Evolutionary conservation across 2,329 filamentous ascomycete genomes (phyloP), one percentile per base, ranked within the genome.

Genomic region (Calonectria henricotiae): DNA sequence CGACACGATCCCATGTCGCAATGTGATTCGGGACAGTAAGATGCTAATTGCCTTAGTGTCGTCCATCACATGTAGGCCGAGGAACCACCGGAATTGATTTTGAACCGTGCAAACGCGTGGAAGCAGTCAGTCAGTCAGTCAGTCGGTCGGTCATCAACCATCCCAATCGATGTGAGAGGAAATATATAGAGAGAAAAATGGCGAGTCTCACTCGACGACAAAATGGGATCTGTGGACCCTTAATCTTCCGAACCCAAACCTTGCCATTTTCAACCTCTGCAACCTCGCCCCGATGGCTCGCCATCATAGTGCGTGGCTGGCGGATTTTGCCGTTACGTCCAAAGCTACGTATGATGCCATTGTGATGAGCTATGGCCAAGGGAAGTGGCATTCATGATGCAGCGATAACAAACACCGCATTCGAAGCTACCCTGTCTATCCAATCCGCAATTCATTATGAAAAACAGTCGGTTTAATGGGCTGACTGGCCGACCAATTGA

Each of bases 61-160:
- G 51, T 23, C 35, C 35, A 15, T 58, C 51, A 58, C 51, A 58
- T 58, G 51, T 58, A 58, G 51, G 51, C 51, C 51, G 51, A 58
- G 51, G 51, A 58, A 58, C 51, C 13, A 20, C 51, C 39, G 51
- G 51, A 58, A 58, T 58, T 39, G 32, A 35, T 5, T 15, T 55
- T 58, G 32, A 58, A 58, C 35, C 51, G 13, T 37, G 43, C 43
- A 46, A 6, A n/a, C 17, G 41, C 20, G 17, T 2, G 20, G 17
- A 44, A 8, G 17, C 17, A 44, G 41, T 20, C 1, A 23, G 51
- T n/a, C 20, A 1, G 51, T 23, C 35, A 25, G 20, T 30, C 27
- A 30, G 27, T 30, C 27, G 7, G 27, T 30, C 7, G 7, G 27
- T 7, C 27, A 30, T 30, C 27, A 30, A 30, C 7, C 27, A 30